Evolutionary conservation across 805 yeast species (phyloP).

Genomic region (Cyberlindnera mycetangii): DNA sequence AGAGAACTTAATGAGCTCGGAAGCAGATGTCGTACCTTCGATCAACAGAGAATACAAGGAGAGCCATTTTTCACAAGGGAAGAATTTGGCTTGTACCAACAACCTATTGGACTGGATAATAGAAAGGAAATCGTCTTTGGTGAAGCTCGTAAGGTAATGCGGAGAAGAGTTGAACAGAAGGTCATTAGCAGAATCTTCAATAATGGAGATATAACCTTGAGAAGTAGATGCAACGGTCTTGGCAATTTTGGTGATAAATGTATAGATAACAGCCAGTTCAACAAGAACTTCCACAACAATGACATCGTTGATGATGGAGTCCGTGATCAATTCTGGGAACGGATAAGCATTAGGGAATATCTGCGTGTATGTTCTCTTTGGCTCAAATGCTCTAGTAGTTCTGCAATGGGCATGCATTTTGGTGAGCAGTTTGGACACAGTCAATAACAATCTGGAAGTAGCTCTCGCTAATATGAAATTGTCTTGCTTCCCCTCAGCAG

Average conservation of each 20-base stretch:
- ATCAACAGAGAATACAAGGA: conserved; percentile 58
- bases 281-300: conserved; percentile 66
- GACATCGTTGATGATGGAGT: conserved; percentile 70
- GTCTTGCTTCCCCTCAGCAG: conserved; percentile 31
- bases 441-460: conserved; percentile 51
- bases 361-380: conserved; percentile 62
- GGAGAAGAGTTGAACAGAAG: conserved; percentile 39
- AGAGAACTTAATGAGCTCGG: conserved; percentile 51
- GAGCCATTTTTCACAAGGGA: conserved; percentile 72
- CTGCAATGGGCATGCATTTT: conserved; percentile 49
- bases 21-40: conserved; percentile 51
- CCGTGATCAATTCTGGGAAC: conserved; percentile 60
- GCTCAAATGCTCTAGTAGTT: conserved; percentile 39
- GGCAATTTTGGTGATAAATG: conserved; percentile 51
- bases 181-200: conserved; percentile 35
- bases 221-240: conserved; percentile 29
- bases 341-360: conserved; percentile 71
- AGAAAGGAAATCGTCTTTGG: conserved; percentile 38
- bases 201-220: conserved; percentile 32
- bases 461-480: conserved; percentile 42
- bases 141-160: conserved; percentile 40
- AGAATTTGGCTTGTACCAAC: conserved; percentile 52
- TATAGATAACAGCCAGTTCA: conserved; percentile 63
- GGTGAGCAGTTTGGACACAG: conserved; percentile 48
- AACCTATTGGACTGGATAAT: conserved; percentile 49